Percentiles rank a stretch among this genome's conserved stretches.
phyloP scores from a whole-genome alignment of 2,329 filamentous ascomycete species.

The Blastomyces parvus region DNA sequence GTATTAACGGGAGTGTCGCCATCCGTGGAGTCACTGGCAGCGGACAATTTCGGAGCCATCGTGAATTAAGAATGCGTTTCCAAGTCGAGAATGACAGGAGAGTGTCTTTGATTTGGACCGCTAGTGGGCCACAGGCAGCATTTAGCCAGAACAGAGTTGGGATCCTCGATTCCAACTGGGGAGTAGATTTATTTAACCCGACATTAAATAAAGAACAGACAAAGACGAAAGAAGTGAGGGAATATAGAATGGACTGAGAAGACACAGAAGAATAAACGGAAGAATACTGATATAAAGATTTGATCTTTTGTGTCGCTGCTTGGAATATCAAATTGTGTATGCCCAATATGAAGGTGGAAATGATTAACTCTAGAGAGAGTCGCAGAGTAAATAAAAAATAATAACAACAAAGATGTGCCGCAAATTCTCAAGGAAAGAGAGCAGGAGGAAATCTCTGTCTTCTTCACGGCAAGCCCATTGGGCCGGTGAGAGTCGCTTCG shows the following conservation, averaged over 20 bases:
- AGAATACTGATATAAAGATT: not conserved
- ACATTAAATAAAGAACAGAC: not conserved
- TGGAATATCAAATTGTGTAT: not conserved
- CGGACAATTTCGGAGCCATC: not conserved
- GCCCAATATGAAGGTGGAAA: not conserved
- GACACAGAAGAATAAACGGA: not conserved
- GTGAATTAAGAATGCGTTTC: not conserved
- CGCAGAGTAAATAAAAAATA: not conserved
- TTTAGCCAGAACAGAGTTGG: not conserved
- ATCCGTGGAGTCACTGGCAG: not conserved
- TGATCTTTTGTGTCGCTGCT: not conserved
- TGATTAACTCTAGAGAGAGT: not conserved
- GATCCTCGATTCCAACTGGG: not conserved
- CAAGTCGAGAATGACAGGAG: not conserved
- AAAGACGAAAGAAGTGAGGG: not conserved
- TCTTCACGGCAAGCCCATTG: not conserved
- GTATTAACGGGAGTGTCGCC: not conserved
- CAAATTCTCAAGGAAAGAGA: not conserved
- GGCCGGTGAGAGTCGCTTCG: not conserved
- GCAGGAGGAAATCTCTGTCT: not conserved
- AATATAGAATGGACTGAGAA: not conserved
- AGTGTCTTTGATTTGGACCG: not conserved
- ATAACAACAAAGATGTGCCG: not conserved
- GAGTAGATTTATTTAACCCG: not conserved
- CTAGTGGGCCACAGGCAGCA: not conserved